Evolutionary conservation across 805 yeast genomes (phyloP).

Genomic region (Nematodospora valgi): DNA sequence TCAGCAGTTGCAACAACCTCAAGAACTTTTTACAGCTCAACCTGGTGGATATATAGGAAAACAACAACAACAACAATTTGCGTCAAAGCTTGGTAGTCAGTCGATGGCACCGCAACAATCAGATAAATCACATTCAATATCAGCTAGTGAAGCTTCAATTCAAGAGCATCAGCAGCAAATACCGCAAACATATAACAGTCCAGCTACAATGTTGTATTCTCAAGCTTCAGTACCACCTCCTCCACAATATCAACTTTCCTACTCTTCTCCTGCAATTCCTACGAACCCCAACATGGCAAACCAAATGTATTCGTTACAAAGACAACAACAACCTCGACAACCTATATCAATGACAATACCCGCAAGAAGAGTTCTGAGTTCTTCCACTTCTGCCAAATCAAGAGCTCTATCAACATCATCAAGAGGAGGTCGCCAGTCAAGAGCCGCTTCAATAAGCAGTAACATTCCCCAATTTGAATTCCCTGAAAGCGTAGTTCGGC

Average conservation of each 20-base stretch:
- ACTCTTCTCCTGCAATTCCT: conserved; percentile 3
- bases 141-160: neutral
- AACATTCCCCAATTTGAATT: conserved; percentile 11
- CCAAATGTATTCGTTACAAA: conserved; percentile 7
- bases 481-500: conserved; percentile 21
- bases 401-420: neutral
- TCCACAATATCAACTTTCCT: conserved; percentile 7
- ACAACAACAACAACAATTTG: conserved; percentile 2
- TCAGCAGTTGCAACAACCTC: conserved; percentile 8
- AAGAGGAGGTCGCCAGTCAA: conserved; percentile 11
- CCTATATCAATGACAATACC: neutral
- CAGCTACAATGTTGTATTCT: conserved; percentile 6
- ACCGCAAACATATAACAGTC: neutral
- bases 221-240: conserved; percentile 5
- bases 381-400: neutral
- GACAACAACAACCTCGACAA: conserved; percentile 3
- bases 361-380: neutral
- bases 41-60: neutral
- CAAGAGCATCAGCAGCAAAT: neutral
- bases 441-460: conserved; percentile 13
- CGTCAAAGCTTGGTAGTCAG: no score
- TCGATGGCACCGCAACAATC: neutral
- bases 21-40: conserved; percentile 3
- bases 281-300: neutral
- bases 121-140: neutral